Percentiles rank a stretch among this genome's conserved stretches.
Evolutionary conservation across 1,284 basidiomycete species (phyloP).

Genomic region (Trametes versicolor): DNA sequence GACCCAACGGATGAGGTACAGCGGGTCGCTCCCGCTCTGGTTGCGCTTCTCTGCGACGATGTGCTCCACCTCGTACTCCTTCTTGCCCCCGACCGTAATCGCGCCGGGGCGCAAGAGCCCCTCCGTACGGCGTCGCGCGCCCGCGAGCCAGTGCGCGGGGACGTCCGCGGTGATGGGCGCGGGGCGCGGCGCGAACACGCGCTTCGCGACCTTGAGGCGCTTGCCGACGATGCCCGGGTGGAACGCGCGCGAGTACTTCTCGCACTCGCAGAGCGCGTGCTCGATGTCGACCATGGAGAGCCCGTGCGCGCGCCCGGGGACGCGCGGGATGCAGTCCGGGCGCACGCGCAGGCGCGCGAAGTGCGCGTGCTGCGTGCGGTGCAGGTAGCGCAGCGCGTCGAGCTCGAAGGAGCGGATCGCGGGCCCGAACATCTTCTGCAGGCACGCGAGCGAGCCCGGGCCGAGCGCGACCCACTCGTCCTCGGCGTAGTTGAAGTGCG

Average conservation of each 20-base stretch:
- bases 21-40: slow-evolving; percentile 20
- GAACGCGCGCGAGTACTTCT: slow-evolving; percentile 51
- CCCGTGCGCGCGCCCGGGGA: slow-evolving; percentile 36
- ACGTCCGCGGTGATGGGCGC: slow-evolving; percentile 43
- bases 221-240: slow-evolving; percentile 45
- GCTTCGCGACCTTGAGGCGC: slow-evolving; percentile 37
- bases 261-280: slow-evolving; percentile 56
- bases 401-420: slow-evolving; percentile 44
- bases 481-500: slow-evolving; percentile 50
- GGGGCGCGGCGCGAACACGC: slow-evolving; percentile 35
- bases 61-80: slow-evolving; percentile 47
- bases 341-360: slow-evolving; percentile 48
- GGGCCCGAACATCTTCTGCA: slow-evolving; percentile 53
- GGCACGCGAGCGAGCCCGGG: slow-evolving; percentile 50
- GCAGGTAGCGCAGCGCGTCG: slow-evolving; percentile 50
- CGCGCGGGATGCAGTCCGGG: slow-evolving; percentile 40
- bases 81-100: slow-evolving; percentile 33
- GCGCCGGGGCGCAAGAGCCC: slow-evolving; percentile 35
- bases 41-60: slow-evolving; percentile 44
- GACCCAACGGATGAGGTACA: slow-evolving; percentile 57
- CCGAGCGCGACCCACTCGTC: slow-evolving; percentile 53
- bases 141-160: slow-evolving; percentile 45
- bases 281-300: slow-evolving; percentile 55
- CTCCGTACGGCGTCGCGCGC: slow-evolving; percentile 18
- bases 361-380: slow-evolving; percentile 49